These are phyloP conservation scores for Pseudogymnoascus sp. DNA, from an alignment of 2,329 filamentous ascomycete species.

Conservation along the genomic window DNA sequence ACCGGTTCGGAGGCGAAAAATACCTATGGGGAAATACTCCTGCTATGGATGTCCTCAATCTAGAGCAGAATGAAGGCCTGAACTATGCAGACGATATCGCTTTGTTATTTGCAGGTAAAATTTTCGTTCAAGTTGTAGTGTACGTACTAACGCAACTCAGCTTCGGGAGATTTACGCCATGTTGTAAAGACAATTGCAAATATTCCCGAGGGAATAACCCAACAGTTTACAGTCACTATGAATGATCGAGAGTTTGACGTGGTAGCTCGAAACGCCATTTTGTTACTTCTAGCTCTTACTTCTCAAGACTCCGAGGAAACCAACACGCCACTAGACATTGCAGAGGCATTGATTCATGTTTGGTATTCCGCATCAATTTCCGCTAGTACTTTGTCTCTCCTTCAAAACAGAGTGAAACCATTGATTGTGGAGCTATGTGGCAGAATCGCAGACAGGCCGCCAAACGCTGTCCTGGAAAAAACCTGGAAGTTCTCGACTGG, in stretches of 20 bases:
- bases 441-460: constrained; percentile 10
- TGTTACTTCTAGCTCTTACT: constrained; percentile 16
- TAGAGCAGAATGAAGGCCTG: constrained; percentile 16
- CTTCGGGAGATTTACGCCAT: constrained; percentile 19
- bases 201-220: constrained; percentile 10
- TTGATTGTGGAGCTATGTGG: constrained; percentile 13
- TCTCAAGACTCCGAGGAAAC: constrained; percentile 2
- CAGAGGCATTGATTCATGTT: constrained; percentile 13
- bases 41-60: constrained; percentile 17
- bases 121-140: not conserved
- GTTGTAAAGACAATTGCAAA: constrained; percentile 17
- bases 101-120: constrained; percentile 19
- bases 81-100: constrained; percentile 14
- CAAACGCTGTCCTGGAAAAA: constrained; percentile 12
- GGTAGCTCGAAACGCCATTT: constrained; percentile 18
- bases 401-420: constrained; percentile 11
- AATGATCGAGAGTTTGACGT: constrained; percentile 20
- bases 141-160: constrained; percentile 10
- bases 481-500: constrained; percentile 15
- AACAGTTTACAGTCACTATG: constrained; percentile 13
- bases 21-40: constrained; percentile 19
- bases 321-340: not conserved
- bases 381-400: not conserved
- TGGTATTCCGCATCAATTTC: constrained; percentile 17
- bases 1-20: constrained; percentile 14